Evolutionary conservation across 139 green algal genomes (phyloP), one percentile per base, ranked within the genome.

Genomic region (Picochlorum sp.): DNA sequence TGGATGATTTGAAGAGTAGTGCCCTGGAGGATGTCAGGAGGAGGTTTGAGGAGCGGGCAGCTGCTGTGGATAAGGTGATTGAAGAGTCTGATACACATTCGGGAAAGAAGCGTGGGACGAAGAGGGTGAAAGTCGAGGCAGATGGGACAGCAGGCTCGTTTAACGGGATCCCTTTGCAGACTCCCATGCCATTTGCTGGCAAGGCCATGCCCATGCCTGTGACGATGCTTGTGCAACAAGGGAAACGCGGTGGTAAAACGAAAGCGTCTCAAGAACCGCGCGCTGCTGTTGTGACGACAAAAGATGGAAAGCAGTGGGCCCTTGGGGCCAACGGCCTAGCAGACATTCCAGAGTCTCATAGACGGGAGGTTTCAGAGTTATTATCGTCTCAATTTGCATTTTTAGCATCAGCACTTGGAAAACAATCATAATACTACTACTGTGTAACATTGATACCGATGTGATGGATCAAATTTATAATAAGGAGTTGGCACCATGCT

Each of bases 241-340:
- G 44, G n/a, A 77, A 69, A 31, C 63, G 55, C 0, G 70, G 70
- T n/a, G 70, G 64, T 28, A 47, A 58, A 18, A 77, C 64, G 6
- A 68, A 67, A 49, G 70, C 56, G 15, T 63, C 37, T 24, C n/a
- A 57, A 13, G 64, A 15, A 30, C 65, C 70, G 0, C 45, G 70
- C 18, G 70, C 70, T 15, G 65, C 65, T 13, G 47, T 77, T 34
- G 56, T 77, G 4, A 68, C 65, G 11, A 77, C 70, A 3, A 56
- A 62, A 63, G 70, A 76, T 38, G 70, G 70, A 20, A 62, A 64
- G 58, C 70, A 77, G 49, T 77, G 70, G 70, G 70, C 70, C 15
- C 24, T 77, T 38, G 70, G 70, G 20, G 41, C 51, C 1, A 45
- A 69, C 37, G 70, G 70, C 11, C 11, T 71, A 21, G 24, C 6